phyloP scores from a whole-genome alignment of 192 early-diverging fungal species.

The Coemansia sp. region DNA sequence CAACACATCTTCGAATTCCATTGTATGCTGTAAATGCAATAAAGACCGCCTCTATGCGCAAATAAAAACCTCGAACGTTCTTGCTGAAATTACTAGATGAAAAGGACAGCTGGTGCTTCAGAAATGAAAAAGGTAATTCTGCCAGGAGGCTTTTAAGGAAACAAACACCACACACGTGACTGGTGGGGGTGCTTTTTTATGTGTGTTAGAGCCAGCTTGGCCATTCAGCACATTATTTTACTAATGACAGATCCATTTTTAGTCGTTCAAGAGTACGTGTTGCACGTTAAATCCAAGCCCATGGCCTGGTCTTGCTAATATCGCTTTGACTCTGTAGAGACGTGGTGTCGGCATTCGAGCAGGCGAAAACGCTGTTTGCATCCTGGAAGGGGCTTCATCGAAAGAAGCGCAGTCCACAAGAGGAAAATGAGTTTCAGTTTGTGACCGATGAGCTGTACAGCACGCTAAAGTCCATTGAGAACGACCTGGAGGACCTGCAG shows the following conservation, averaged over 20 bases:
- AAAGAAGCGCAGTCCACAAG: constrained; percentile 46
- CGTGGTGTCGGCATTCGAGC: constrained; percentile 43
- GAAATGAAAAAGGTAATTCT: no score
- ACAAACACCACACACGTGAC: no score
- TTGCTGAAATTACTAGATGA: no score
- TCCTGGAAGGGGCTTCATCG: constrained; percentile 38
- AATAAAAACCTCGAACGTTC: no score
- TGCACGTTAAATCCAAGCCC: no score
- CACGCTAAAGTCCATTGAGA: constrained; percentile 33
- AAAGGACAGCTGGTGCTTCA: no score
- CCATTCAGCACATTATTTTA: not conserved
- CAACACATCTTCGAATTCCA: constrained; percentile 89
- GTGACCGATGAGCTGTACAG: constrained; percentile 52
- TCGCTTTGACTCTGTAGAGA: constrained; percentile 17
- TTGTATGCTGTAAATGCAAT: constrained; percentile 13
- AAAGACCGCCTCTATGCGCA: not conserved
- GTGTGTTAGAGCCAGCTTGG: no score
- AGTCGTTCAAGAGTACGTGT: constrained; percentile 46
- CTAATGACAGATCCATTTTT: constrained; percentile 48
- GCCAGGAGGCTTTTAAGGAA: no score
- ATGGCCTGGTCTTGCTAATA: no score
- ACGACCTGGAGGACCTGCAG: constrained; percentile 42
- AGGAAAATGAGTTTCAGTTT: constrained; percentile 53
- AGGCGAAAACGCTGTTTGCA: constrained; percentile 42
- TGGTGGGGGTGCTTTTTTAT: no score